Conservation (phyloP, 2,329 filamentous ascomycete genomes). For the Triangularia verruculosa region DNA sequence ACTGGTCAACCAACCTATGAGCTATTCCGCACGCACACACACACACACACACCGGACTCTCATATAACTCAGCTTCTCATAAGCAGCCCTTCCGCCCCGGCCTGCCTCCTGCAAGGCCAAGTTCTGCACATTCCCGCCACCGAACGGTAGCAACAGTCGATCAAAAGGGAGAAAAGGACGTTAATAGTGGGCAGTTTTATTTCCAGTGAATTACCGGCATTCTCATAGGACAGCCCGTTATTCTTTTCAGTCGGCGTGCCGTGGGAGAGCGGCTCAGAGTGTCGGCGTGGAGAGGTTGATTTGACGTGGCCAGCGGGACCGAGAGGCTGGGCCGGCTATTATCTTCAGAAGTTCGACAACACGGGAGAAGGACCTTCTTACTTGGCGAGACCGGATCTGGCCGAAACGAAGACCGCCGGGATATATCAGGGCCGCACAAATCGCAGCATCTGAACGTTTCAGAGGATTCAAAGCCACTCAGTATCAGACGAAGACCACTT, state of each 20-base stretch:
- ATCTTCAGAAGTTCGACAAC: constrained; percentile 21
- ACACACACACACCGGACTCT: neutral
- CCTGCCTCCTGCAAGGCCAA: neutral
- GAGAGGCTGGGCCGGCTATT: constrained; percentile 30
- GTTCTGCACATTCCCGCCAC: neutral
- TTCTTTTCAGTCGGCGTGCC: constrained; percentile 26
- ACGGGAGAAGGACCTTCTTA: constrained; percentile 14
- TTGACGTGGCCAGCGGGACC: constrained; percentile 27
- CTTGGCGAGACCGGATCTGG: constrained; percentile 8
- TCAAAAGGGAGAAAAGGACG: constrained; percentile 2
- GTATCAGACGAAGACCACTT: neutral
- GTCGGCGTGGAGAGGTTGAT: constrained; percentile 22
- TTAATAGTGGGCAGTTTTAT: constrained; percentile 12
- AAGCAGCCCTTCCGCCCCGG: constrained; percentile 2
- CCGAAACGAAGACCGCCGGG: constrained; percentile 10
- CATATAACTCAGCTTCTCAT: constrained; percentile 10
- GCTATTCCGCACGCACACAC: neutral
- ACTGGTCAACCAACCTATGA: neutral
- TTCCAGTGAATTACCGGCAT: constrained; percentile 17
- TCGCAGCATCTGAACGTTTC: neutral
- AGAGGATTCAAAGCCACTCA: neutral
- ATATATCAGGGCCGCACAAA: constrained; percentile 16
- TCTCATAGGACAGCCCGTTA: constrained; percentile 25
- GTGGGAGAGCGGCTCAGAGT: constrained; percentile 26
- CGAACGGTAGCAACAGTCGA: neutral